phyloP scores from a whole-genome alignment of 2,329 filamentous ascomycete genomes.

The Pseudopyricularia javanii region DNA sequence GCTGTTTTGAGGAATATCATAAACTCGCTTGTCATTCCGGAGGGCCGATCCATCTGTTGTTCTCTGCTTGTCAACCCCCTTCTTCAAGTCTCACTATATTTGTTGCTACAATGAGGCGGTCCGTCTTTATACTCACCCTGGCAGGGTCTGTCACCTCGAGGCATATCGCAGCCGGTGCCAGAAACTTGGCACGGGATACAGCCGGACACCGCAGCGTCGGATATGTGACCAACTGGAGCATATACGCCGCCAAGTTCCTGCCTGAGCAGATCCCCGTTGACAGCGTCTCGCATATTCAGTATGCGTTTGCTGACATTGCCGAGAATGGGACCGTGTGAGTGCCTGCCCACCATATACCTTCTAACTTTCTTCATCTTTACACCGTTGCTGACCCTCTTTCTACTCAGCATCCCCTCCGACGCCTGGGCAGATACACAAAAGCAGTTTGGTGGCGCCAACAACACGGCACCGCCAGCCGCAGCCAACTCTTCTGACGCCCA shows the following conservation, averaged over 20 bases:
- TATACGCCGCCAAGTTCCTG: slow-evolving; percentile 34
- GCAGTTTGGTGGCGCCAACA: slow-evolving; percentile 28
- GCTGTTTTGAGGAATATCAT: too few species aligned
- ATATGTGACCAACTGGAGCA: slow-evolving; percentile 16
- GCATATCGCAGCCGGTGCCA: neutral
- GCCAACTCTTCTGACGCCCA: slow-evolving; percentile 47
- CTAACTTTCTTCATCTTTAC: neutral
- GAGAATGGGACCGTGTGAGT: slow-evolving; percentile 31
- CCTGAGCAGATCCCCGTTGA: slow-evolving; percentile 55
- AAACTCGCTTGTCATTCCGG: too few species aligned
- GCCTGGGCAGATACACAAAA: slow-evolving; percentile 52
- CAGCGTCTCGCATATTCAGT: slow-evolving; percentile 63
- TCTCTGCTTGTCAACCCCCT: too few species aligned
- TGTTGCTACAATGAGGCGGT: too few species aligned
- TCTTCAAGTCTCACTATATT: too few species aligned
- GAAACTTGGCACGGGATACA: neutral
- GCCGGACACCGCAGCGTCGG: neutral
- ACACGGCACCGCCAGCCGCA: slow-evolving; percentile 23
- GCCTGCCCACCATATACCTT: too few species aligned
- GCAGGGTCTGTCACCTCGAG: neutral
- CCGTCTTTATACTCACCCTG: too few species aligned
- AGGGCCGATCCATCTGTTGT: too few species aligned
- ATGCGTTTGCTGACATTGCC: slow-evolving; percentile 34
- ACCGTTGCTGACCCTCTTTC: slow-evolving; percentile 8
- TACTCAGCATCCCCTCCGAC: slow-evolving; percentile 39